A percentile compares a stretch with the other conserved stretches of the same genome.
phyloP scores from a whole-genome alignment of 2,329 filamentous ascomycete species.

The Fusarium guadeloupense region DNA sequence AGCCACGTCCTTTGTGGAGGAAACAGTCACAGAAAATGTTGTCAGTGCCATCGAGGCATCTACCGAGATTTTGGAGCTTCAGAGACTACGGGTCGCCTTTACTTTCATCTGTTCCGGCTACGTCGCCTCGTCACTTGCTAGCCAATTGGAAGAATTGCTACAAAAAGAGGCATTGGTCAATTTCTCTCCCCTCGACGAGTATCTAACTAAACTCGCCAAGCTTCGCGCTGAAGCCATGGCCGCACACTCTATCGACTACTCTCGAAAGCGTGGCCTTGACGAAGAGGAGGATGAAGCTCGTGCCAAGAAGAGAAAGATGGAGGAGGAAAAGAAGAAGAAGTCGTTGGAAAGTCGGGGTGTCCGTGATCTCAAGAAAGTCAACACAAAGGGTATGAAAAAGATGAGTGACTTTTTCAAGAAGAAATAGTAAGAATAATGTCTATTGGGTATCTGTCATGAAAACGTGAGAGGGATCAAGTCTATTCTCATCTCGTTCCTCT shows the following conservation, averaged over 20 bases:
- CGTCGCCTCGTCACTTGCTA: slow-evolving; percentile 57
- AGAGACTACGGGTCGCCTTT: slow-evolving; percentile 71
- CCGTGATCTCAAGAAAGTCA: slow-evolving; percentile 85
- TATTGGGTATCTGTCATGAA: slow-evolving; percentile 47
- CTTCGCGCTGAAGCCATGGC: slow-evolving; percentile 77
- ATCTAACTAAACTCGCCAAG: slow-evolving; percentile 71
- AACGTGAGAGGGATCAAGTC: slow-evolving; percentile 9
- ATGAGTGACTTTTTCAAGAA: slow-evolving; percentile 94
- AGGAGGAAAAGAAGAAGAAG: slow-evolving; percentile 90
- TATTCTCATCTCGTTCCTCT: slow-evolving; percentile 44
- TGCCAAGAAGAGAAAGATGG: slow-evolving; percentile 82
- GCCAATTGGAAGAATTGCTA: slow-evolving; percentile 55
- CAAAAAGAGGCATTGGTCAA: slow-evolving; percentile 56
- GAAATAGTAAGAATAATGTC: slow-evolving; percentile 49
- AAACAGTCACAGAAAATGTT: slow-evolving; percentile 47
- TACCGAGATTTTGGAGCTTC: slow-evolving; percentile 63
- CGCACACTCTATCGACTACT: slow-evolving; percentile 75
- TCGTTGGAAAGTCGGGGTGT: slow-evolving; percentile 77
- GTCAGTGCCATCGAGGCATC: slow-evolving; percentile 58
- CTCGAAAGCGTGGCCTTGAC: slow-evolving; percentile 72
- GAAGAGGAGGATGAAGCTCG: slow-evolving; percentile 73
- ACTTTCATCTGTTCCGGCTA: slow-evolving; percentile 72
- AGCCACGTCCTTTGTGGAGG: slow-evolving; percentile 55
- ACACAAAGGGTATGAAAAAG: slow-evolving; percentile 95
- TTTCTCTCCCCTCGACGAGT: slow-evolving; percentile 76